These are phyloP conservation scores for Fusarium beomiforme DNA, from an alignment of 2,329 filamentous ascomycete species.

Conservation along the genomic window DNA sequence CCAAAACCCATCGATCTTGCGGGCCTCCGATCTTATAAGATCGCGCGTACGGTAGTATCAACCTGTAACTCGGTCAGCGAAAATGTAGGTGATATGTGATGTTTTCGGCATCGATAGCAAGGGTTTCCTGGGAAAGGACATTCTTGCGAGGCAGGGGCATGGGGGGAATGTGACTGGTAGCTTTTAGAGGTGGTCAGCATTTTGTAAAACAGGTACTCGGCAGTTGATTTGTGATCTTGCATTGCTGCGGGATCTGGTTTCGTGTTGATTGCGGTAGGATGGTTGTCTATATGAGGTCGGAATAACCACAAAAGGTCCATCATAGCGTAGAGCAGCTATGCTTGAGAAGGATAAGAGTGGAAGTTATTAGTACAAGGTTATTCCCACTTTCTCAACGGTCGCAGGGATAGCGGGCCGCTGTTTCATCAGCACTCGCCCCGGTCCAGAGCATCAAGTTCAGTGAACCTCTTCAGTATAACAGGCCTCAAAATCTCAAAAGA, in stretches of 20 bases:
- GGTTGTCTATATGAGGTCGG: not conserved
- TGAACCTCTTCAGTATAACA: not conserved
- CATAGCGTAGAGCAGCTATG: not conserved
- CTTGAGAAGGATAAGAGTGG: not conserved
- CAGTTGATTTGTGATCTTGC: constrained; percentile 1
- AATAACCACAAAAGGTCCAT: not conserved
- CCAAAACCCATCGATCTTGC: not conserved
- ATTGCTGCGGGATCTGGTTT: not conserved
- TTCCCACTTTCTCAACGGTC: not conserved
- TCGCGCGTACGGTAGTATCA: constrained; percentile 1
- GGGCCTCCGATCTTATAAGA: constrained; percentile 8
- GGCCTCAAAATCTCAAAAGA: not conserved
- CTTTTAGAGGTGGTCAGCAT: not conserved
- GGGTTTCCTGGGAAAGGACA: constrained; percentile 18
- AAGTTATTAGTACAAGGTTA: not conserved
- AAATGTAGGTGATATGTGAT: constrained; percentile 22
- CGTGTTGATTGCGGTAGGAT: not conserved
- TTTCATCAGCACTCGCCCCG: constrained; percentile 17
- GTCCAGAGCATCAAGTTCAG: not conserved
- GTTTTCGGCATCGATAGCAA: not conserved
- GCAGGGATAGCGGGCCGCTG: constrained; percentile 14
- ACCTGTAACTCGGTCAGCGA: constrained; percentile 4
- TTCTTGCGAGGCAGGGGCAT: constrained; percentile 1
- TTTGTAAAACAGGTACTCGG: not conserved
- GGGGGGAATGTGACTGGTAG: not conserved